These are phyloP conservation scores for Casuarina equisetifolia DNA, from an alignment of 306 rosid species.

Conservation along the genomic window DNA sequence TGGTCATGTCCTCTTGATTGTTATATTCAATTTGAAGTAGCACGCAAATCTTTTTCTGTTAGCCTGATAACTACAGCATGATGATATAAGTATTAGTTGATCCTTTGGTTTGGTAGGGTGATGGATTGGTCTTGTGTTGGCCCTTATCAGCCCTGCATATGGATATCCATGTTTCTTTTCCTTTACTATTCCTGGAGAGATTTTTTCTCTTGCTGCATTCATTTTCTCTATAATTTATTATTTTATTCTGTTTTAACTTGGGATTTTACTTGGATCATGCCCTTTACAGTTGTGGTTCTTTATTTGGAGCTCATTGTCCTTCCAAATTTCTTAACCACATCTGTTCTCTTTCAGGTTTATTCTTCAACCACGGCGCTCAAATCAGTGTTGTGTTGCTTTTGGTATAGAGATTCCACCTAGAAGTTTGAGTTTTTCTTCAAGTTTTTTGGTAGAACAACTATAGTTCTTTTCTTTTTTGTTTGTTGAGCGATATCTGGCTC, in stretches of 20 bases:
- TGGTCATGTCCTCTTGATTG: not conserved
- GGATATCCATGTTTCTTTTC: not conserved
- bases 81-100: too few relatives aligned
- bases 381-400: slow-evolving; percentile 18
- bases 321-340: slow-evolving; percentile 12
- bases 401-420: slow-evolving; percentile 5
- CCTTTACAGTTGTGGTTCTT: not conserved
- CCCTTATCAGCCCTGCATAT: not conserved
- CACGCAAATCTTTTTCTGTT: too few relatives aligned
- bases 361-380: slow-evolving; percentile 27
- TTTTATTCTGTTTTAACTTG: slow-evolving; percentile 15
- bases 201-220: slow-evolving; percentile 3
- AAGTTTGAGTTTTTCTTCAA: not conserved
- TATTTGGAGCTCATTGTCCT: slow-evolving; percentile 12
- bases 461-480: not conserved
- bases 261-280: not conserved
- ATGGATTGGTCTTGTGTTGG: not conserved
- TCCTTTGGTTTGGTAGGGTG: not conserved
- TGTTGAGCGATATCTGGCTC: not conserved
- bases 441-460: not conserved
- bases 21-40: not conserved
- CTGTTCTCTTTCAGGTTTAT: slow-evolving; percentile 41
- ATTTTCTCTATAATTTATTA: slow-evolving; percentile 16
- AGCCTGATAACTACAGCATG: too few relatives aligned
- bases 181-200: slow-evolving; percentile 12